phyloP scores from a whole-genome alignment of 331 rosid species.

The Cydonia oblonga region DNA sequence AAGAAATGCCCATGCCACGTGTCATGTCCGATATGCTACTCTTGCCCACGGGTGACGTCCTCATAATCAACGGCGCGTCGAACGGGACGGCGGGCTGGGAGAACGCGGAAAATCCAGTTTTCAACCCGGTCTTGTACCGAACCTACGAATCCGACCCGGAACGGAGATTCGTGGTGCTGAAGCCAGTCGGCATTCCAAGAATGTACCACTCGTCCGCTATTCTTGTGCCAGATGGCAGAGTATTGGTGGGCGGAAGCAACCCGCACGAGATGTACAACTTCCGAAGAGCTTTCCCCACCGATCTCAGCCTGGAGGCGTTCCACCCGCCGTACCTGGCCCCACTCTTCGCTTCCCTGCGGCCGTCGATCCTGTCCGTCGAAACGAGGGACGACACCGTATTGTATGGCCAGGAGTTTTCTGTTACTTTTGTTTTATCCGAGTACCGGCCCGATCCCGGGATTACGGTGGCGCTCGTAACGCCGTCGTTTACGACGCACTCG shows the following conservation, averaged over 20 bases:
- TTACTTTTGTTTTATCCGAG: conserved; percentile 23
- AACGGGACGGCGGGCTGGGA: conserved; percentile 81
- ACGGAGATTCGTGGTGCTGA: conserved; percentile 26
- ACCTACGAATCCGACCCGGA: conserved; percentile 10
- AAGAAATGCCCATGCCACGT: conserved; percentile 57
- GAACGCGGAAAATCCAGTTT: conserved; percentile 38
- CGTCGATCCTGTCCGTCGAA: conserved; percentile 36
- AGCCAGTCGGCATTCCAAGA: conserved; percentile 30
- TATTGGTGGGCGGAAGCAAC: conserved; percentile 80
- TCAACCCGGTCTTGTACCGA: conserved; percentile 36
- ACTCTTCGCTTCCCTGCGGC: neutral
- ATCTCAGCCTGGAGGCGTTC: conserved; percentile 54
- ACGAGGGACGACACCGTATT: conserved; percentile 5
- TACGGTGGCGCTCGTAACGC: conserved; percentile 28
- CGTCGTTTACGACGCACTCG: conserved; percentile 74
- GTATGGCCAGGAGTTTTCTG: conserved; percentile 26
- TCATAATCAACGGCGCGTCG: conserved; percentile 55
- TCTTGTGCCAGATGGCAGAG: conserved; percentile 49
- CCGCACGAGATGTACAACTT: conserved; percentile 51
- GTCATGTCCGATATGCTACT: conserved; percentile 66
- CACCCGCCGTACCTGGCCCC: conserved; percentile 45
- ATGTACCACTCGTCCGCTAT: conserved; percentile 70
- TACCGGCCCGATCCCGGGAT: conserved; percentile 1
- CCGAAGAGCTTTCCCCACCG: conserved; percentile 40
- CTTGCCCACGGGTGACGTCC: conserved; percentile 45